phyloP scores from a whole-genome alignment of 495 filamentous ascomycete genomes.

The Jackrogersella multiformis region DNA sequence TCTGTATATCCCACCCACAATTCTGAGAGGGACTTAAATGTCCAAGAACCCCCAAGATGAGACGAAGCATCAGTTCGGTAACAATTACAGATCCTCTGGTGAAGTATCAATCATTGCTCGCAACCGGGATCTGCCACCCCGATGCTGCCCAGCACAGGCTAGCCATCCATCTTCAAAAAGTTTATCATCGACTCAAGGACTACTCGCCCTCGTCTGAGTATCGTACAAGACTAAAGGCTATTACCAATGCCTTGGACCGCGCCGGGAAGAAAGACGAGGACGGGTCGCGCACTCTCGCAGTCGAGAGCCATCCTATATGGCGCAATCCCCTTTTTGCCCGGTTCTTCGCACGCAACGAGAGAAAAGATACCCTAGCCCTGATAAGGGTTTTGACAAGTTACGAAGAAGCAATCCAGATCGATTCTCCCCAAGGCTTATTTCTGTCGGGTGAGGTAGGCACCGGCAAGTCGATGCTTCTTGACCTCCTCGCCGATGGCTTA shows the following conservation, averaged over 20 bases:
- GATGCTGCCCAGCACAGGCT: slow-evolving; percentile 74
- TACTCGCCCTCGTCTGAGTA: slow-evolving; percentile 73
- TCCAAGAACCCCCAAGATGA: slow-evolving; percentile 42
- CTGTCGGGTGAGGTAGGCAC: slow-evolving; percentile 77
- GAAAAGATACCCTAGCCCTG: slow-evolving; percentile 64
- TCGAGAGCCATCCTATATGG: slow-evolving; percentile 57
- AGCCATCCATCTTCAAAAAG: slow-evolving; percentile 72
- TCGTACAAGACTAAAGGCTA: slow-evolving; percentile 60
- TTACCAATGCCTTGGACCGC: slow-evolving; percentile 56
- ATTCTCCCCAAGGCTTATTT: slow-evolving; percentile 71
- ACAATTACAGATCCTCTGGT: slow-evolving; percentile 78
- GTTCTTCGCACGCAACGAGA: slow-evolving; percentile 49
- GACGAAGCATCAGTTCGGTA: slow-evolving; percentile 53
- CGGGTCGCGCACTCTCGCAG: slow-evolving; percentile 47
- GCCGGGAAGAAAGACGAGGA: slow-evolving; percentile 30
- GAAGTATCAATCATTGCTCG: slow-evolving; percentile 70
- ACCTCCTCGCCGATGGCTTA: slow-evolving; percentile 72
- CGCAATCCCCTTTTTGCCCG: slow-evolving; percentile 61
- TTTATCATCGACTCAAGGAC: slow-evolving; percentile 72
- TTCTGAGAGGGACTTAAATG: not conserved
- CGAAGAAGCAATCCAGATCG: slow-evolving; percentile 68
- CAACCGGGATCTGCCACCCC: slow-evolving; percentile 65
- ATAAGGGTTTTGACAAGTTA: slow-evolving; percentile 67
- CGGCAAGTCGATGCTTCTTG: slow-evolving; percentile 75
- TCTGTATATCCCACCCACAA: not conserved